Conservation (phyloP, 2,329 filamentous ascomycete species). For the Pseudogymnoascus sp. region DNA sequence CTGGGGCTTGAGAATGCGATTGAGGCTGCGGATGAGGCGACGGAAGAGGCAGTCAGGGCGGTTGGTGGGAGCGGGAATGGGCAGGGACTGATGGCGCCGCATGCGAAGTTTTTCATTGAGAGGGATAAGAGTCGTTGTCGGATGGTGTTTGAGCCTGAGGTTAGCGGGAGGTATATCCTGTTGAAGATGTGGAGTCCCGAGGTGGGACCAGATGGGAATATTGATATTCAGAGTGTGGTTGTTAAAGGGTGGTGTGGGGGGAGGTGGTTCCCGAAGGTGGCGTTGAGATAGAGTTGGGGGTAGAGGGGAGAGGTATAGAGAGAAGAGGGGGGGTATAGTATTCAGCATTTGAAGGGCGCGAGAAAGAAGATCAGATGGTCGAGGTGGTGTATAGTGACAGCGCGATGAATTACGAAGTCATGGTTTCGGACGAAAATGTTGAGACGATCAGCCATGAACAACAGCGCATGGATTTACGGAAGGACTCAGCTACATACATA, state of each 20-base stretch:
- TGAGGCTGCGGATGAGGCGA: slow-evolving; percentile 38
- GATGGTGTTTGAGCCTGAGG: slow-evolving; percentile 74
- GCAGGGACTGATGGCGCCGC: slow-evolving; percentile 56
- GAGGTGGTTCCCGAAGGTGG: slow-evolving; percentile 68
- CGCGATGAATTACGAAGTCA: slow-evolving; percentile 3
- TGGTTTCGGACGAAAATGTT: neutral
- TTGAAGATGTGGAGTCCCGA: slow-evolving; percentile 85
- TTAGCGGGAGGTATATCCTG: slow-evolving; percentile 75
- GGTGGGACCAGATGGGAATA: slow-evolving; percentile 58
- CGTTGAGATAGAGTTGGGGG: slow-evolving; percentile 41
- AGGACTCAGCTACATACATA: neutral
- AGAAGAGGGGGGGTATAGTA: neutral
- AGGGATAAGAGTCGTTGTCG: slow-evolving; percentile 77
- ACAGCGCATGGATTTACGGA: neutral
- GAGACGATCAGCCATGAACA: neutral
- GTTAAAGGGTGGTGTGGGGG: slow-evolving; percentile 79
- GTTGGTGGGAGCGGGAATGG: slow-evolving; percentile 38
- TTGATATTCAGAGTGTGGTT: slow-evolving; percentile 82
- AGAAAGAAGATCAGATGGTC: neutral
- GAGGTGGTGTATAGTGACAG: neutral
- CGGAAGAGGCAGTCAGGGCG: slow-evolving; percentile 49
- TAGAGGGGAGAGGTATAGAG: neutral
- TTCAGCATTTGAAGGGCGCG: neutral
- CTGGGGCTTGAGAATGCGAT: slow-evolving; percentile 14
- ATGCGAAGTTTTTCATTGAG: slow-evolving; percentile 78